Conservation (phyloP, 108 stramenopile genomes). For the Cyclostephanos tholiformis region DNA sequence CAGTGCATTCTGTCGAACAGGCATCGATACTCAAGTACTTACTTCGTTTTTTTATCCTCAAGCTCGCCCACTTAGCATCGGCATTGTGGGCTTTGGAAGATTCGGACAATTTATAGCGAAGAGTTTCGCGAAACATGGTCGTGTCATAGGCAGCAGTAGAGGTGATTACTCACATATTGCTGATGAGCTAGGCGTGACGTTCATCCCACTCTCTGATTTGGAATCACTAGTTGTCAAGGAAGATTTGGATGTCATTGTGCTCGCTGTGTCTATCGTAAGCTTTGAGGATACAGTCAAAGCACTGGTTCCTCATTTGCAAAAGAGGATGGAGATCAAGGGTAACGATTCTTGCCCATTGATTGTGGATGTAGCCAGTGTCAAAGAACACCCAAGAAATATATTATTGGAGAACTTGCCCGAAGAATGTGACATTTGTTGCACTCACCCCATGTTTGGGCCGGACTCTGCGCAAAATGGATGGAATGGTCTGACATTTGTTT, state of each 20-base stretch:
- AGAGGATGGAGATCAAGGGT: constrained; percentile 42
- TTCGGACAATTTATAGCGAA: constrained; percentile 93
- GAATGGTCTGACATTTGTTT: constrained; percentile 95
- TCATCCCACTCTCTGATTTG: constrained; percentile 56
- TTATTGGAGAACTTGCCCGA: constrained; percentile 83
- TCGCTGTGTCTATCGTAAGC: constrained; percentile 96
- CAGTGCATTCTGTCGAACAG: background rate
- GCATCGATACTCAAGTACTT: background rate
- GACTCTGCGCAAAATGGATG: constrained; percentile 67
- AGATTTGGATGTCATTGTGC: constrained; percentile 82
- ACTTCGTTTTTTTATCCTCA: background rate
- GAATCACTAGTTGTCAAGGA: constrained; percentile 58
- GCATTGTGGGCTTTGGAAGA: constrained; percentile 92
- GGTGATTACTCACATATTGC: constrained; percentile 67
- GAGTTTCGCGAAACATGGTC: constrained; percentile 56
- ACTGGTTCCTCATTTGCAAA: constrained; percentile 43
- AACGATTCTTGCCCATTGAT: constrained; percentile 78
- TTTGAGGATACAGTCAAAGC: constrained; percentile 74
- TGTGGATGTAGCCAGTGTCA: constrained; percentile 97
- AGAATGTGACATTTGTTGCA: constrained; percentile 92
- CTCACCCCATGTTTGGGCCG: constrained; percentile 98
- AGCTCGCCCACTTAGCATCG: constrained; percentile 83
- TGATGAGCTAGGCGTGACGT: constrained; percentile 57
- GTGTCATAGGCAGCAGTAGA: constrained; percentile 55
- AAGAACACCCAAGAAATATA: constrained; percentile 90